Percentiles rank a stretch among this genome's conserved stretches.
Conservation (phyloP, 2,329 filamentous ascomycete species). For the Amylocarpus encephaloides region DNA sequence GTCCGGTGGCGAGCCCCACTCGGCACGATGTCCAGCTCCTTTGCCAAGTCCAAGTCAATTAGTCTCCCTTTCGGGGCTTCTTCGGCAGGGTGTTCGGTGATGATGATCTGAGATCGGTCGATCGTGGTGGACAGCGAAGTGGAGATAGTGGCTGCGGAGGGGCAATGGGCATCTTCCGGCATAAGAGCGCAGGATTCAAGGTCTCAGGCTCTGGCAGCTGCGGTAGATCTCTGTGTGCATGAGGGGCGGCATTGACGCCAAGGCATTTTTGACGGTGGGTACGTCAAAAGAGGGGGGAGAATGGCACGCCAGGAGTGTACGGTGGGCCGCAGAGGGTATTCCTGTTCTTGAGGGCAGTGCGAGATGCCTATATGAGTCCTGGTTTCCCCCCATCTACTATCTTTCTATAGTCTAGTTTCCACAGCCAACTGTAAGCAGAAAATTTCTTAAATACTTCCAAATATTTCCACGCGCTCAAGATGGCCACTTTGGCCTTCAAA, state of each 20-base stretch:
- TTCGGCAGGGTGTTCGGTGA: too few relatives aligned
- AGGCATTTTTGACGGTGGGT: conserved; percentile 11
- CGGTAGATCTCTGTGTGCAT: conserved; percentile 6
- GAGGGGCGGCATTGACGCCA: conserved; percentile 11
- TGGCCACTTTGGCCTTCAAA: conserved; percentile 17
- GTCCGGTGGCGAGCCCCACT: too few relatives aligned
- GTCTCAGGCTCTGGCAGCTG: conserved; percentile 11
- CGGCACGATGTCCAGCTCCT: too few relatives aligned
- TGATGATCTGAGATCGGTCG: too few relatives aligned
- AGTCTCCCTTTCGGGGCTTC: too few relatives aligned
- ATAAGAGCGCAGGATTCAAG: conserved; percentile 17
- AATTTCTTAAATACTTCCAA: conserved; percentile 16
- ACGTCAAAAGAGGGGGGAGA: conserved; percentile 6
- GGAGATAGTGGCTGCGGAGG: conserved; percentile 5
- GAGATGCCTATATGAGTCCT: conserved; percentile 10
- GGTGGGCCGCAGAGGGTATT: conserved; percentile 5
- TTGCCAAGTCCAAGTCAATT: too few relatives aligned
- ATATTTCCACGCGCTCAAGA: conserved; percentile 17
- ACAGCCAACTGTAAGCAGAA: conserved; percentile 13
- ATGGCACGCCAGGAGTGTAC: conserved; percentile 7
- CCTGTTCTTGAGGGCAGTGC: too few relatives aligned
- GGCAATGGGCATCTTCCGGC: conserved; percentile 12
- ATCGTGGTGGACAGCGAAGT: conserved; percentile 16
- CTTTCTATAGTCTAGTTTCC: conserved; percentile 10
- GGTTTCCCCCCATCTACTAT: conserved; percentile 7